phyloP scores from a whole-genome alignment of 176 grass and related monocot species.

The Puccinellia tenuiflora region DNA sequence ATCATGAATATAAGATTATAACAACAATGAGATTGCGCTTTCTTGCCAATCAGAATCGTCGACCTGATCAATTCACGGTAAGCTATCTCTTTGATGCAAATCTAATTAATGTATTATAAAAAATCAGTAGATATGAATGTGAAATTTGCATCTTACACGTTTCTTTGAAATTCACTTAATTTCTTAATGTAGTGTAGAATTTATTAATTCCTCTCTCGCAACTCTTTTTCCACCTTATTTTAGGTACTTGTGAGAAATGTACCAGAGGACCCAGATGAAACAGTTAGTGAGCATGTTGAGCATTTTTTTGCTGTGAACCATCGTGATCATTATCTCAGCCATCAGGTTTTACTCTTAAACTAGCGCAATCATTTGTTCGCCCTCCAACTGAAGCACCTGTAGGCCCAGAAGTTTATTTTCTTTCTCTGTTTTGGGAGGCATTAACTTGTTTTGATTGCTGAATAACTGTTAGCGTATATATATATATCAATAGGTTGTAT shows the following conservation, averaged over 20 bases:
- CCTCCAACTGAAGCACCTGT: neutral
- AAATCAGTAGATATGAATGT: neutral
- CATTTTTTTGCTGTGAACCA: slow-evolving; percentile 99
- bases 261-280: slow-evolving; percentile 86
- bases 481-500: slow-evolving; percentile 56
- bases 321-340: slow-evolving; percentile 84
- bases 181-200: neutral
- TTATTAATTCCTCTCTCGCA: neutral
- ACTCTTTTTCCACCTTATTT: slow-evolving; percentile 1
- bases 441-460: neutral
- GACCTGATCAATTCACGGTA: slow-evolving; percentile 88
- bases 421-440: neutral
- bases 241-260: slow-evolving; percentile 94
- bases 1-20: slow-evolving; percentile 83
- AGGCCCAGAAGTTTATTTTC: neutral
- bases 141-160: neutral
- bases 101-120: neutral
- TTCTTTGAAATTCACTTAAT: neutral
- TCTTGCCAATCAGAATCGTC: slow-evolving; percentile 69
- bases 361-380: neutral
- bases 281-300: slow-evolving; percentile 94
- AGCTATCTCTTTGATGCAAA: slow-evolving; percentile 18
- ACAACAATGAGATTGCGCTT: slow-evolving; percentile 84
- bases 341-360: slow-evolving; percentile 56
- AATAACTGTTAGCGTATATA: slow-evolving; percentile 8